Conservation (phyloP, 1,139 yeast genomes). For the Yamadazyma triangularis region DNA sequence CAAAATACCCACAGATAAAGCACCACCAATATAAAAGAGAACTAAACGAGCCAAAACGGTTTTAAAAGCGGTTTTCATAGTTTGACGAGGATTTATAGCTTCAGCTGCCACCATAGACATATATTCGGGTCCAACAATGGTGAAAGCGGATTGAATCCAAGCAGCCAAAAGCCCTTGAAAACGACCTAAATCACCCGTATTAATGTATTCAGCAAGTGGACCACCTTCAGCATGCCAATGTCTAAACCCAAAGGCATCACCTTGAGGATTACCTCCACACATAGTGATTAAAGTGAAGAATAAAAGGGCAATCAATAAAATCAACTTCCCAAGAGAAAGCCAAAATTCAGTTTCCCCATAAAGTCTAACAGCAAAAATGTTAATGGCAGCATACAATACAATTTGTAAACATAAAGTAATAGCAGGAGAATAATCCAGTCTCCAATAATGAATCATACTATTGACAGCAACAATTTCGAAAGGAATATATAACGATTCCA, state of each 20-base stretch:
- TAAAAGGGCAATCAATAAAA: conserved; percentile 65
- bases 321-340: conserved; percentile 67
- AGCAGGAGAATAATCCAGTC: conserved; percentile 64
- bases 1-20: conserved; percentile 33
- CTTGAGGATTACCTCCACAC: conserved; percentile 77
- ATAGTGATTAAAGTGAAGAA: conserved; percentile 71
- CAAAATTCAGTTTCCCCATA: conserved; percentile 80
- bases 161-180: conserved; percentile 68
- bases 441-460: conserved; percentile 73
- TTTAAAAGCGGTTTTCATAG: conserved; percentile 37
- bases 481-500: conserved; percentile 74
- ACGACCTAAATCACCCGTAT: conserved; percentile 56
- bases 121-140: conserved; percentile 81
- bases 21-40: conserved; percentile 54
- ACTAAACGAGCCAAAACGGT: conserved; percentile 69
- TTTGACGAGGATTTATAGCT: conserved; percentile 66
- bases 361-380: conserved; percentile 61
- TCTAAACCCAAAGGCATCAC: conserved; percentile 62
- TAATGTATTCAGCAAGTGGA: conserved; percentile 50
- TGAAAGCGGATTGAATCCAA: conserved; percentile 55
- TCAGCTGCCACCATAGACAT: conserved; percentile 82
- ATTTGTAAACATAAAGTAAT: conserved; percentile 59
- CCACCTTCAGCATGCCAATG: conserved; percentile 48
- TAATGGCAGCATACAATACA: conserved; percentile 54
- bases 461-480: conserved; percentile 80